These are phyloP conservation scores for Saccharomyces uvarum DNA, from an alignment of 1,139 yeast species.

Conservation along the genomic window DNA sequence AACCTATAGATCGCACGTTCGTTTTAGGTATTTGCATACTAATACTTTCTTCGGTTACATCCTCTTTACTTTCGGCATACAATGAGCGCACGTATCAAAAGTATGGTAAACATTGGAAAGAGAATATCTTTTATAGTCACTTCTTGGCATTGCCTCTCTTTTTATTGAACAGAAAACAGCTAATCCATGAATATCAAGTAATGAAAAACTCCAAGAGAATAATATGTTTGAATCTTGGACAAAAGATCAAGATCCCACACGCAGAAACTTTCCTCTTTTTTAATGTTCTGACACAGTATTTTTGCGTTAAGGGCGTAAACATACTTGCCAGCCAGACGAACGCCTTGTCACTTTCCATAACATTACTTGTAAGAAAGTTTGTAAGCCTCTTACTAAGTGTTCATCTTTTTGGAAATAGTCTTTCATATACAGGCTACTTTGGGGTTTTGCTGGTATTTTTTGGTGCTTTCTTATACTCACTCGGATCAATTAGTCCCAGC, in stretches of 20 bases:
- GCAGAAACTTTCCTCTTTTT: constrained; percentile 15
- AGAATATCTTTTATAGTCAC: constrained; percentile 56
- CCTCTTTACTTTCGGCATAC: constrained; percentile 50
- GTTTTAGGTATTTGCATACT: constrained; percentile 41
- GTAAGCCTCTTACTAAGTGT: constrained; percentile 50
- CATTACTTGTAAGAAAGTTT: constrained; percentile 54
- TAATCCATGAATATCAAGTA: constrained; percentile 16
- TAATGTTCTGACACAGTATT: constrained; percentile 54
- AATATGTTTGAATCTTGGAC: constrained; percentile 6
- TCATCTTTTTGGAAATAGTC: constrained; percentile 40
- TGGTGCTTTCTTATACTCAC: constrained; percentile 46
- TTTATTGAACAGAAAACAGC: constrained; percentile 31
- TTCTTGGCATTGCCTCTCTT: constrained; percentile 52
- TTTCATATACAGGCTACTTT: constrained; percentile 35
- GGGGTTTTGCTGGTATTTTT: constrained; percentile 47
- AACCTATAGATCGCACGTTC: constrained; percentile 18
- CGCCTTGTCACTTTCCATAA: constrained; percentile 56
- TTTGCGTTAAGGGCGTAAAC: constrained; percentile 64
- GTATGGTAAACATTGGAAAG: constrained; percentile 59
- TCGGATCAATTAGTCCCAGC: constrained; percentile 2
- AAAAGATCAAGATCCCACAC: constrained; percentile 5
- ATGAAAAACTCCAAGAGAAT: constrained; percentile 8
- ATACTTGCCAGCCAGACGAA: constrained; percentile 48
- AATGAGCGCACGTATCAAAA: constrained; percentile 43
- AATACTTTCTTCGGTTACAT: constrained; percentile 41